phyloP scores from a whole-genome alignment of 352 stramenopile species.

The Thraustochytrium sp. region DNA sequence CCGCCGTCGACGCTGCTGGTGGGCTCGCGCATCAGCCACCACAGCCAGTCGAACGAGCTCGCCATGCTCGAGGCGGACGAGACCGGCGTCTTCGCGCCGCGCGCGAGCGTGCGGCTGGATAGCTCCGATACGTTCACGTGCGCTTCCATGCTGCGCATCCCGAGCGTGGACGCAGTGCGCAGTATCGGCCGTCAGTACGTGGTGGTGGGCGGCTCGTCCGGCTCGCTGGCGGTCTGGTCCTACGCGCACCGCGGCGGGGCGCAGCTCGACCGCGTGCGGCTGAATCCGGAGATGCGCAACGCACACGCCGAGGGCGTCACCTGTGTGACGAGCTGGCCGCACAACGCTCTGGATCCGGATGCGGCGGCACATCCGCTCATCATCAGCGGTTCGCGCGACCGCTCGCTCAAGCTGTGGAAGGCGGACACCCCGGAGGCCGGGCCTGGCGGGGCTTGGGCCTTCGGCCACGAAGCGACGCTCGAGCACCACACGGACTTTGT shows the following conservation, averaged over 20 bases:
- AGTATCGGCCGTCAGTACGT: background rate
- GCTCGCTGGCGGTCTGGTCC: background rate
- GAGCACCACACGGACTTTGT: conserved; percentile 28
- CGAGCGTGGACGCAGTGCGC: background rate
- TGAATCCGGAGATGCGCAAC: background rate
- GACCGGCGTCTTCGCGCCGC: background rate
- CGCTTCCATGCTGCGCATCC: background rate
- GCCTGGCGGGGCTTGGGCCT: background rate
- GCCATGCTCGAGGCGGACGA: background rate
- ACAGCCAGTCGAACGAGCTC: background rate
- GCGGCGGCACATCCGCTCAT: background rate
- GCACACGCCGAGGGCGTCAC: background rate
- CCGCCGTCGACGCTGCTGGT: background rate
- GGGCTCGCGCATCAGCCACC: background rate
- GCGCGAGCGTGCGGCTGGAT: background rate
- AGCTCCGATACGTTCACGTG: background rate
- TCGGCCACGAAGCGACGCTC: background rate
- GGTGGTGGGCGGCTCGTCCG: background rate
- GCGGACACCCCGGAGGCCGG: background rate
- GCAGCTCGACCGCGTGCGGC: background rate
- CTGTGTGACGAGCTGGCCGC: background rate
- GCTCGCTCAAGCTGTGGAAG: background rate
- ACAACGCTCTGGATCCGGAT: background rate
- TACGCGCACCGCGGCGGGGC: background rate
- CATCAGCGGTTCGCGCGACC: conserved; percentile 1